Evolutionary conservation across 1,139 yeast species (phyloP).

Genomic region (Scheffersomyces quercinus): DNA sequence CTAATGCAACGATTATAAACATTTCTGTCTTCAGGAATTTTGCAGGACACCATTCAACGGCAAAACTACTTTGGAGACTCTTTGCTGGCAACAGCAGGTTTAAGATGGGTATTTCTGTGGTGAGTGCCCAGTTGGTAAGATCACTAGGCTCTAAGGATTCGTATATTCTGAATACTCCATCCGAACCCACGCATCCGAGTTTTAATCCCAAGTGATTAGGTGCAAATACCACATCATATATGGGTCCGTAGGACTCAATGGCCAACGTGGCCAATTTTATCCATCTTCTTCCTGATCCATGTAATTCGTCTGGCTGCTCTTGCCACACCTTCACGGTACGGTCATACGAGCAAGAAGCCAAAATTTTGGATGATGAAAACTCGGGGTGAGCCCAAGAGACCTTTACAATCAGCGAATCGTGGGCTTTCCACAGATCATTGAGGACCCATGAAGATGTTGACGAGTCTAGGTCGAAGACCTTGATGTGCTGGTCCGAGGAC

Average conservation of each 20-base stretch:
- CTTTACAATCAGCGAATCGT: slow-evolving; percentile 81
- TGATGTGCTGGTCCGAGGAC: slow-evolving; percentile 88
- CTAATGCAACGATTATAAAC: slow-evolving; percentile 81
- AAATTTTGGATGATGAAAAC: slow-evolving; percentile 68
- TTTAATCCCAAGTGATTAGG: slow-evolving; percentile 83
- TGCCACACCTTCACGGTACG: slow-evolving; percentile 89
- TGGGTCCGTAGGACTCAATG: slow-evolving; percentile 80
- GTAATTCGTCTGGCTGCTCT: slow-evolving; percentile 78
- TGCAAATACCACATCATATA: slow-evolving; percentile 87
- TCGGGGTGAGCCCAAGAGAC: slow-evolving; percentile 95
- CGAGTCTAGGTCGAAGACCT: slow-evolving; percentile 74
- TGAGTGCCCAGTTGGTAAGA: slow-evolving; percentile 75
- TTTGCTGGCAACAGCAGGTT: slow-evolving; percentile 66
- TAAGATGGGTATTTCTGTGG: slow-evolving; percentile 71
- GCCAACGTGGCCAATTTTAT: slow-evolving; percentile 68
- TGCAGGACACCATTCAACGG: slow-evolving; percentile 92
- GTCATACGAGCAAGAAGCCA: slow-evolving; percentile 89
- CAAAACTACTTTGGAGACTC: slow-evolving; percentile 83
- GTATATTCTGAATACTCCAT: slow-evolving; percentile 82
- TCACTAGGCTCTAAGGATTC: slow-evolving; percentile 90
- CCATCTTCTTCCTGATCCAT: slow-evolving; percentile 83
- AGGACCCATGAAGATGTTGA: slow-evolving; percentile 65
- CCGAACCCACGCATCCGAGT: slow-evolving; percentile 86
- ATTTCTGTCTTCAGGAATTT: slow-evolving; percentile 73
- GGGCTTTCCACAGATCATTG: slow-evolving; percentile 92